A percentile compares a stretch with the other conserved stretches of the same genome.
Conservation (phyloP, 179 eudicot species). For the Silene noctiflora region DNA sequence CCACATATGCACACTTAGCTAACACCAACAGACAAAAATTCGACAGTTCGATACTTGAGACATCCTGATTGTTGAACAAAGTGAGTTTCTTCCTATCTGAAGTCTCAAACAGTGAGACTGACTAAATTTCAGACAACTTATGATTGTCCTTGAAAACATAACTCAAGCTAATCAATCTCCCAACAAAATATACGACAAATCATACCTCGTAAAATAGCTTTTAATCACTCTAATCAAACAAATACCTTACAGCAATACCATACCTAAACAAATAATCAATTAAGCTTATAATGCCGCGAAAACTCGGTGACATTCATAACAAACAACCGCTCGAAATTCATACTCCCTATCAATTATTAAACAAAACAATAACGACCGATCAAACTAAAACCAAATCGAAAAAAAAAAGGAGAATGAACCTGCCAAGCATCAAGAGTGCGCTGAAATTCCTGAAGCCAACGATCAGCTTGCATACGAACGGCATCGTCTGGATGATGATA, state of each 20-base stretch:
- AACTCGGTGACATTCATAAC: not conserved
- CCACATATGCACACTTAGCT: not conserved
- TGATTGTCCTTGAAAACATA: too few relatives aligned
- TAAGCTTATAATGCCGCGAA: not conserved
- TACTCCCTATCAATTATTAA: not conserved
- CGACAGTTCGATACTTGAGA: not conserved
- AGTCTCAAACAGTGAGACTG: not conserved
- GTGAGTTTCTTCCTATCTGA: not conserved
- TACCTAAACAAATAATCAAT: not conserved
- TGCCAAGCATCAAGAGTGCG: constrained; percentile 98
- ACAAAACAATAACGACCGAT: not conserved
- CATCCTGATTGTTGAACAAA: not conserved
- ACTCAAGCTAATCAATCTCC: too few relatives aligned
- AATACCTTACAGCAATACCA: not conserved
- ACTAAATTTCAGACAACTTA: too few relatives aligned
- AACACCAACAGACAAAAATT: not conserved
- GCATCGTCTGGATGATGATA: constrained; percentile 95
- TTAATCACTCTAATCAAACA: not conserved
- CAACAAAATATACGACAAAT: too few relatives aligned
- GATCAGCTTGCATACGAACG: constrained; percentile 93
- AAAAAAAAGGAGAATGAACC: constrained; percentile 33
- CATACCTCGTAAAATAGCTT: not conserved
- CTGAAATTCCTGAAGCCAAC: constrained; percentile 94
- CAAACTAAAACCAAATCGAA: constrained; percentile 4
- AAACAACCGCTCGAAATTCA: not conserved